These are phyloP conservation scores for Lasiosphaeria hispida DNA, from an alignment of 495 filamentous ascomycete genomes.

Conservation along the genomic window DNA sequence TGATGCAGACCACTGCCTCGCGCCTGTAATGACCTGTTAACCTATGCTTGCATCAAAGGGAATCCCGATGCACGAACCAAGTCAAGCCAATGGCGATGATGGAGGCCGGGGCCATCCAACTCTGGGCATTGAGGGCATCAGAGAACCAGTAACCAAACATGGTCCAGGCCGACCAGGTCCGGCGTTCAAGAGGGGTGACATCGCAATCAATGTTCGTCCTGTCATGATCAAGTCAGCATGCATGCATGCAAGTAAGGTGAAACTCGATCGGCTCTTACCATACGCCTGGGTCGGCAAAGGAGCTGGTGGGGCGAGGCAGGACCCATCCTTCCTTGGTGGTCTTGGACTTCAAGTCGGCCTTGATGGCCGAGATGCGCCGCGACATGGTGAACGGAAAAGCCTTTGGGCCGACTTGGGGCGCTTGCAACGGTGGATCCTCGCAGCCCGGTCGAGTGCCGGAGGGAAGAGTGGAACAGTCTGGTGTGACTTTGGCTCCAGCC, in stretches of 20 bases:
- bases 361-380: constrained; percentile 25
- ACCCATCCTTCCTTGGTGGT: constrained; percentile 39
- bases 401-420: not conserved
- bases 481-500: constrained; percentile 1
- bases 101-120: constrained; percentile 41
- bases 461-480: not conserved
- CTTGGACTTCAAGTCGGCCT: constrained; percentile 31
- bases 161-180: constrained; percentile 44
- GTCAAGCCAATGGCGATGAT: constrained; percentile 52
- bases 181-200: constrained; percentile 42
- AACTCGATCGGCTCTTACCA: constrained; percentile 16
- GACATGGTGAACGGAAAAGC: constrained; percentile 15
- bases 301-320: constrained; percentile 33
- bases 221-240: not conserved
- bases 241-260: not conserved
- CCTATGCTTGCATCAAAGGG: not conserved
- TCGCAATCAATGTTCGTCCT: constrained; percentile 48
- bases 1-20: constrained; percentile 42
- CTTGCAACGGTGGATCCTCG: not conserved
- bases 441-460: not conserved
- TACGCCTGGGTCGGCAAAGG: constrained; percentile 37
- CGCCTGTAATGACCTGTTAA: constrained; percentile 18
- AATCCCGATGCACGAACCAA: constrained; percentile 29
- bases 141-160: constrained; percentile 50
- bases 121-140: constrained; percentile 45